phyloP scores from a whole-genome alignment of 805 yeast genomes.

The Ogataea nitratoaversa region DNA sequence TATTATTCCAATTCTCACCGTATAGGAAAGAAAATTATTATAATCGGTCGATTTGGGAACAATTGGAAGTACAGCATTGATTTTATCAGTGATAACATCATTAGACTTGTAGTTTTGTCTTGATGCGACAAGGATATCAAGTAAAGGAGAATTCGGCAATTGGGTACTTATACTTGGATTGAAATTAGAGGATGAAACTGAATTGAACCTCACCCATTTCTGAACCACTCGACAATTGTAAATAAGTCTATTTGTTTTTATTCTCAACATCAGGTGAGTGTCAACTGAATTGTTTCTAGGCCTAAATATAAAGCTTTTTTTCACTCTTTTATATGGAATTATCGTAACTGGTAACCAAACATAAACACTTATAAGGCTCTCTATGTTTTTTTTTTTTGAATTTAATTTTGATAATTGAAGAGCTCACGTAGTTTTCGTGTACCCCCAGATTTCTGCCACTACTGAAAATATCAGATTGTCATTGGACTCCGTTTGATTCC shows the following conservation, averaged over 20 bases:
- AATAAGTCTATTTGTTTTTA: not conserved
- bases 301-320: too few species aligned
- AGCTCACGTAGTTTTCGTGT: not conserved
- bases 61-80: slow-evolving; percentile 13
- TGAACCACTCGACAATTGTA: not conserved
- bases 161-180: not conserved
- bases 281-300: too few species aligned
- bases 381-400: too few species aligned
- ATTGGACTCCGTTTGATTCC: too few species aligned
- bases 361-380: too few species aligned
- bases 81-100: slow-evolving; percentile 10
- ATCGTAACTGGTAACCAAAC: too few species aligned
- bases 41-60: slow-evolving; percentile 4
- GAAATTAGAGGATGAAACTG: not conserved
- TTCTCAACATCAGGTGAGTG: not conserved
- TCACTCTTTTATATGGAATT: too few species aligned
- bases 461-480: too few species aligned
- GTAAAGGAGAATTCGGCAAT: slow-evolving; percentile 1
- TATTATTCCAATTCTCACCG: slow-evolving; percentile 26
- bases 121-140: slow-evolving; percentile 9
- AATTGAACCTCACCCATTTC: not conserved
- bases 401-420: not conserved
- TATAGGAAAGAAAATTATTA: slow-evolving; percentile 16
- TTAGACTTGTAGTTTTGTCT: slow-evolving; percentile 12
- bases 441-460: not conserved